These are phyloP conservation scores for Xerophyta viscosa DNA, from an alignment of 106 monocot genomes.

Conservation along the genomic window DNA sequence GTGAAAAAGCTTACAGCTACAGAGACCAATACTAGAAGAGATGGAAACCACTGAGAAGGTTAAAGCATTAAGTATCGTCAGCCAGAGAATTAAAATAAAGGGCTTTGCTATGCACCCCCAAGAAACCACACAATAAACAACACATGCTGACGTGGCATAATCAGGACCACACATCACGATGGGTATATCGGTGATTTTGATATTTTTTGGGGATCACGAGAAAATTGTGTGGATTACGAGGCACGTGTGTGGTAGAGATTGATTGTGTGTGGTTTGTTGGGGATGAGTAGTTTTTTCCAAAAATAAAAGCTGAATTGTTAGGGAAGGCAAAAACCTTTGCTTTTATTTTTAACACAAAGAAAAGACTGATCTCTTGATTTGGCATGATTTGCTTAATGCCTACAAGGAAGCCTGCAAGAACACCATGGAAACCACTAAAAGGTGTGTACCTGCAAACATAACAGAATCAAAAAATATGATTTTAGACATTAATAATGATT, in stretches of 20 bases:
- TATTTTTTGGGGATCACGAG: too few relatives aligned
- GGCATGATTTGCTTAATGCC: slow-evolving; percentile 93
- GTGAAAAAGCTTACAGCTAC: slow-evolving; percentile 54
- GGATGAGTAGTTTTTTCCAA: too few relatives aligned
- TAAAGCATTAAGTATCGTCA: not conserved
- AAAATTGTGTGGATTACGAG: too few relatives aligned
- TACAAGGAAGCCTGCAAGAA: slow-evolving; percentile 81
- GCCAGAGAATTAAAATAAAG: too few relatives aligned
- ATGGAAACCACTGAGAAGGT: slow-evolving; percentile 71
- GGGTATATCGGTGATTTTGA: too few relatives aligned
- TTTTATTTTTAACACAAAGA: slow-evolving; percentile 79
- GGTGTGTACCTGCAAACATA: slow-evolving; percentile 58
- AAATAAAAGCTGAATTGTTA: too few relatives aligned
- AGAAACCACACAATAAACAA: too few relatives aligned
- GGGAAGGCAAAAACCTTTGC: slow-evolving; percentile 83
- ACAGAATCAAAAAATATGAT: not conserved
- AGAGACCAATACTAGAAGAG: slow-evolving; percentile 46
- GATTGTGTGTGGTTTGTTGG: too few relatives aligned
- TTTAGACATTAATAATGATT: not conserved
- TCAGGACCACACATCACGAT: too few relatives aligned
- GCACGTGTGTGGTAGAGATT: too few relatives aligned
- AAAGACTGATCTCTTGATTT: slow-evolving; percentile 58
- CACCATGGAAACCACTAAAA: slow-evolving; percentile 83
- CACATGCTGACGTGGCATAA: too few relatives aligned
- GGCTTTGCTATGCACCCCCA: too few relatives aligned